phyloP scores from a whole-genome alignment of 352 stramenopile genomes.

The Phytophthora pluvialis region DNA sequence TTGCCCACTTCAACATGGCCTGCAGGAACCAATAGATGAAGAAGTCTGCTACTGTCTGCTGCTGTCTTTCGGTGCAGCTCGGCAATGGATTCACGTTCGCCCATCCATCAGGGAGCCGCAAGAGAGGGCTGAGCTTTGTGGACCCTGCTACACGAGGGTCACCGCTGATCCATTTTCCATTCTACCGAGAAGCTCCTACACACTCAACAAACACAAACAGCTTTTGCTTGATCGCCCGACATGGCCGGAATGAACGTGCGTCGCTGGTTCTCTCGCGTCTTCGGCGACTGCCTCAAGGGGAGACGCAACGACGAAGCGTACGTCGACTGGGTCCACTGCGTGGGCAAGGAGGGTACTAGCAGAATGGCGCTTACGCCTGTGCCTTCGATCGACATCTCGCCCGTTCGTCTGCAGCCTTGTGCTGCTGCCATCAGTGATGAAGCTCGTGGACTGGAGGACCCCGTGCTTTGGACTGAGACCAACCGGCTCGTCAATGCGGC shows the following conservation, averaged over 20 bases:
- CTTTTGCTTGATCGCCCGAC: background rate
- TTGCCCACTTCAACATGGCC: constrained; percentile 22
- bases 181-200: background rate
- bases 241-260: background rate
- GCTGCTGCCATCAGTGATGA: background rate
- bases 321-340: background rate
- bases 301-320: constrained; percentile 13
- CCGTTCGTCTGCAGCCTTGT: constrained; percentile 18
- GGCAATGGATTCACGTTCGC: too few species aligned
- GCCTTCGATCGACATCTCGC: constrained; percentile 13
- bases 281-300: constrained; percentile 17
- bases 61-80: background rate
- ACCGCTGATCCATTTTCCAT: constrained; percentile 2
- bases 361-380: constrained; percentile 12
- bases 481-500: constrained; percentile 23
- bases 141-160: too few species aligned
- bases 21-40: too few species aligned
- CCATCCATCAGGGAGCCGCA: background rate
- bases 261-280: constrained; percentile 11
- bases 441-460: background rate
- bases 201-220: background rate
- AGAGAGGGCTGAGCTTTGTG: too few species aligned
- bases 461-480: constrained; percentile 14
- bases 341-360: constrained; percentile 1
- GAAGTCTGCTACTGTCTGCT: too few species aligned